Evolutionary conservation across 176 grass and related monocot genomes (phyloP), one percentile per base, ranked within the genome.

Genomic region (Metroxylon sagu): DNA sequence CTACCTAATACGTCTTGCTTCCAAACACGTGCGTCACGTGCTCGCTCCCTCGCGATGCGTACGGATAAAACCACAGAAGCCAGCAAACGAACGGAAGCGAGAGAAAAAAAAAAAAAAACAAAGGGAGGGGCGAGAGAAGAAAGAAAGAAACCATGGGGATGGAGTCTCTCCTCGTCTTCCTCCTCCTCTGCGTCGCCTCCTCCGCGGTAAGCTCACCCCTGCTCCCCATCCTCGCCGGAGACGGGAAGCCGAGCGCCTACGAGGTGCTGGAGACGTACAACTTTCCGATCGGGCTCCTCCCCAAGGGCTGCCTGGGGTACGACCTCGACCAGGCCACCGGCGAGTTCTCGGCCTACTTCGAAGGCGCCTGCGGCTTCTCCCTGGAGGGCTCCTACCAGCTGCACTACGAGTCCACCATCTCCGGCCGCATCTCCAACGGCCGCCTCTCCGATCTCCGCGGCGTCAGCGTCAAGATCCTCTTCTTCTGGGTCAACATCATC

Each of bases 401-500:
- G 14, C 72, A 75, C 29, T 96, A 96, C 87, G 64, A 85, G 56
- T 73, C 80, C 54, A 62, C 71, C 28, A 82, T 96, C 80, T 49
- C 80, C 30, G 92, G 92, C 57, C 74, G 19, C 49, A 96, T 96
- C 72, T 5, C 62, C 25, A 63, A 49, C 39, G 80, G 76, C 64
- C 67, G 14, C 52, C 87, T 96, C 64, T 10, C 56, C 61, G 26
- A 82, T 49, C 86, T 96, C 77, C 4, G 49, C 17, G 92, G 92
- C 27, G 83, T 96, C 66, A 71, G 80, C 62, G 92, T 96, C 72
- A 90, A 96, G 84, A 30, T 96, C 50, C 86, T 96, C 68, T 75
- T 96, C 65, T 76, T 96, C 50, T 96, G 87, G 83, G 26, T 96
- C 62, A 90, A 90, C 83, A 96, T 96, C 73, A 3, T 96, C 59